Evolutionary conservation across 768 basidiomycete species (phyloP).

Genomic region (Heimioporus sp.): DNA sequence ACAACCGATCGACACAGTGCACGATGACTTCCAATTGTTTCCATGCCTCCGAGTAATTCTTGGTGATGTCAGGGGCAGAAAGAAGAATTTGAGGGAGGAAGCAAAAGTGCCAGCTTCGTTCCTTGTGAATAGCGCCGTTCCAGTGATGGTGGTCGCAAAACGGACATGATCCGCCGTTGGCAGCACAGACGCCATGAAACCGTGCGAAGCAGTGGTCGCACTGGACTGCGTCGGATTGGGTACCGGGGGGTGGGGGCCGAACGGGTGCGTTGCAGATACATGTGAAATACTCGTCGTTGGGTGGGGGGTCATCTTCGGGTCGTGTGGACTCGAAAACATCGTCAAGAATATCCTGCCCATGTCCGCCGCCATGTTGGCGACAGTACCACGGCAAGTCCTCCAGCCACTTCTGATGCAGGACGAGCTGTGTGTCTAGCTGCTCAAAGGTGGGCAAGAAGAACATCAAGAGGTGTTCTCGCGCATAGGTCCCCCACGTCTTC

Average conservation of each 20-base stretch:
- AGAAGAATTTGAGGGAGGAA: slow-evolving; percentile 69
- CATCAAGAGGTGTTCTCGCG: slow-evolving; percentile 66
- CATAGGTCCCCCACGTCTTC: slow-evolving; percentile 70
- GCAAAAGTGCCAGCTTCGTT: slow-evolving; percentile 81
- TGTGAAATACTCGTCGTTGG: slow-evolving; percentile 78
- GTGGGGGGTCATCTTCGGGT: slow-evolving; percentile 77
- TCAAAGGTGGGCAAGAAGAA: slow-evolving; percentile 74
- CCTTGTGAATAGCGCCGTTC: slow-evolving; percentile 82
- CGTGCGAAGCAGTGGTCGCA: slow-evolving; percentile 87
- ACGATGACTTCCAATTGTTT: slow-evolving; percentile 79
- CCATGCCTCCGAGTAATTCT: slow-evolving; percentile 77
- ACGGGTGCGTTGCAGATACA: slow-evolving; percentile 81
- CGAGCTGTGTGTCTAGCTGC: slow-evolving; percentile 66
- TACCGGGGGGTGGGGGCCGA: slow-evolving; percentile 73
- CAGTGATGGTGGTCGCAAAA: slow-evolving; percentile 92
- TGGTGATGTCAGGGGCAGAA: slow-evolving; percentile 75
- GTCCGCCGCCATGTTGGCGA: slow-evolving; percentile 58
- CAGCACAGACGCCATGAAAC: slow-evolving; percentile 83
- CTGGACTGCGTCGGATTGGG: slow-evolving; percentile 80
- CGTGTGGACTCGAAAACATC: slow-evolving; percentile 76
- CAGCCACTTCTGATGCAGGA: slow-evolving; percentile 67
- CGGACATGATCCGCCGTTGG: slow-evolving; percentile 87
- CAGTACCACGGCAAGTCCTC: slow-evolving; percentile 80
- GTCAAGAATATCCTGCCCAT: slow-evolving; percentile 62
- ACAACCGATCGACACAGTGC: slow-evolving; percentile 74